Conservation (phyloP, 169 alveolate genomes). For the Perkinsus chesapeaki region DNA sequence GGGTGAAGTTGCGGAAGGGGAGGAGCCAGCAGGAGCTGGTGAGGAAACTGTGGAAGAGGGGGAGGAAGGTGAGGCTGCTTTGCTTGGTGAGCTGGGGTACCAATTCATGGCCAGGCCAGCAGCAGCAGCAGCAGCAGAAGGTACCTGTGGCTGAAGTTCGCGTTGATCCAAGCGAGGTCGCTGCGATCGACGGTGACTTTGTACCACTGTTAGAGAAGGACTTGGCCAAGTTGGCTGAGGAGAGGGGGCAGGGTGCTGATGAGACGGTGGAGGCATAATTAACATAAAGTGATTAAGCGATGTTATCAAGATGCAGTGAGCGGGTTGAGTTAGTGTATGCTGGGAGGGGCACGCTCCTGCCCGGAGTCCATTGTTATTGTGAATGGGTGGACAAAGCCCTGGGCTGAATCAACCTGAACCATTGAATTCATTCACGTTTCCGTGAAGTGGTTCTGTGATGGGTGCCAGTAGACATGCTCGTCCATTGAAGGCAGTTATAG, state of each 20-base stretch:
- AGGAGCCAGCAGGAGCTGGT: background rate
- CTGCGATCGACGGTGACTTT: background rate
- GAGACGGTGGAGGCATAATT: background rate
- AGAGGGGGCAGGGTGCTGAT: background rate
- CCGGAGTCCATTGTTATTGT: no score
- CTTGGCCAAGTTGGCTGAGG: background rate
- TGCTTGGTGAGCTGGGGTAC: background rate
- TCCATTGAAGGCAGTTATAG: no score
- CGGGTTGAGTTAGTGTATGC: background rate
- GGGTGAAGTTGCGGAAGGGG: no score
- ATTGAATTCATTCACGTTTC: no score
- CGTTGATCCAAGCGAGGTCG: background rate
- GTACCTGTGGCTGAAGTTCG: background rate
- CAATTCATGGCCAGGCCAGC: no score
- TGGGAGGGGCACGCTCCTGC: background rate
- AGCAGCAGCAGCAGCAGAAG: background rate
- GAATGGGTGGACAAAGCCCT: no score
- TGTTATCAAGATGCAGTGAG: background rate
- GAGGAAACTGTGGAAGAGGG: background rate
- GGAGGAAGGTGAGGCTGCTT: background rate
- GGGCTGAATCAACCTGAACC: no score
- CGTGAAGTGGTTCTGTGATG: no score
- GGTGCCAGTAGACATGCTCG: no score
- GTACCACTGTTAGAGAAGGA: background rate
- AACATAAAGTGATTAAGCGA: background rate